Evolutionary conservation across 331 rosid species (phyloP).

Genomic region (Pyracantha coccinea): DNA sequence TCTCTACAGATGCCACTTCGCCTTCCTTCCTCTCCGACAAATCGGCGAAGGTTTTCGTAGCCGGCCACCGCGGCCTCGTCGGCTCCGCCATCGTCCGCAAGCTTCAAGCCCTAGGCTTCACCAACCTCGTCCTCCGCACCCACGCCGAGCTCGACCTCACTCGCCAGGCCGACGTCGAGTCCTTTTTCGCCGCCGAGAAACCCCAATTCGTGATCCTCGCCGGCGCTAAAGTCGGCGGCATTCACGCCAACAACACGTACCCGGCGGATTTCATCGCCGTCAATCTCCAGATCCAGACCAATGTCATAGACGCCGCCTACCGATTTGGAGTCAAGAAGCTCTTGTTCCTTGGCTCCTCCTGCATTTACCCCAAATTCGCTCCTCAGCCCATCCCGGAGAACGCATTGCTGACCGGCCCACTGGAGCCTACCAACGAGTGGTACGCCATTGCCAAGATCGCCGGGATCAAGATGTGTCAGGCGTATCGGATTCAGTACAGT

Average conservation of each 20-base stretch:
- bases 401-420: slow-evolving; percentile 72
- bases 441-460: slow-evolving; percentile 95
- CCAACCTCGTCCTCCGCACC: slow-evolving; percentile 54
- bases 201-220: slow-evolving; percentile 77
- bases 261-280: slow-evolving; percentile 86
- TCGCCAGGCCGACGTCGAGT: slow-evolving; percentile 74
- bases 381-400: slow-evolving; percentile 92
- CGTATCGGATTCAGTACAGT: slow-evolving; percentile 67
- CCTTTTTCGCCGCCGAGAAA: slow-evolving; percentile 68
- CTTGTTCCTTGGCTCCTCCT: slow-evolving; percentile 81
- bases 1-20: slow-evolving; percentile 23
- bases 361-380: slow-evolving; percentile 93
- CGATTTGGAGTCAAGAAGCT: slow-evolving; percentile 68
- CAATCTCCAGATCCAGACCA: slow-evolving; percentile 94
- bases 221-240: slow-evolving; percentile 97
- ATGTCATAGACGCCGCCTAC: slow-evolving; percentile 66
- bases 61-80: slow-evolving; percentile 94
- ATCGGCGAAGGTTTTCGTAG: slow-evolving; percentile 78
- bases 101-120: slow-evolving; percentile 63
- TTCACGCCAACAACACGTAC: slow-evolving; percentile 91
- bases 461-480: slow-evolving; percentile 96
- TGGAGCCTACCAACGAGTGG: slow-evolving; percentile 98
- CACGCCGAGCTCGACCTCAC: slow-evolving; percentile 85
- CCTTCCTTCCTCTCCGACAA: slow-evolving; percentile 48
- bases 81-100: slow-evolving; percentile 88